Conservation (phyloP, 2,329 filamentous ascomycete genomes). For the Dothidotthia symphoricarpi region DNA sequence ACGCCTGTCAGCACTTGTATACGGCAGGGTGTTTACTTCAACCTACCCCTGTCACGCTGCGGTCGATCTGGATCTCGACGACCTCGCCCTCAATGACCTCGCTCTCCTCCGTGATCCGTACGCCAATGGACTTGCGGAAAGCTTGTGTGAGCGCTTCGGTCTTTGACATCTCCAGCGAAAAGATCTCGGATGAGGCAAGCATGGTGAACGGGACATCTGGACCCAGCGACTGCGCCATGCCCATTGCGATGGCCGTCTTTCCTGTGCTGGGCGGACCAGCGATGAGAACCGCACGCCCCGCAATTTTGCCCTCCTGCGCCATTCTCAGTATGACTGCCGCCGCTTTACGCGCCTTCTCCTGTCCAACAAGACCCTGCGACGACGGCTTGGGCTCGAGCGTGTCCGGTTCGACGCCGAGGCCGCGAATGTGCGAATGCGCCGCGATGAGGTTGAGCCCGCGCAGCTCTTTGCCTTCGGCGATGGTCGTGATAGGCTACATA, state of each 20-base stretch:
- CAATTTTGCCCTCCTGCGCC: conserved; percentile 99
- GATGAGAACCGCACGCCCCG: conserved; percentile 89
- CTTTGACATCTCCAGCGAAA: conserved; percentile 99
- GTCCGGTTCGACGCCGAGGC: conserved; percentile 87
- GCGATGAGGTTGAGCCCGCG: conserved; percentile 96
- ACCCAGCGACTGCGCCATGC: conserved; percentile 94
- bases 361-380: conserved; percentile 92
- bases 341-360: conserved; percentile 94
- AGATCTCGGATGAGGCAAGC: conserved; percentile 94
- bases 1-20: conserved; percentile 10
- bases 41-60: conserved; percentile 80
- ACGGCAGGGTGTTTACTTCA: background rate
- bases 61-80: conserved; percentile 96
- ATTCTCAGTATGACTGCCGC: conserved; percentile 96
- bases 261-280: conserved; percentile 95
- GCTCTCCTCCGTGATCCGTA: conserved; percentile 97
- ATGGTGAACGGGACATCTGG: conserved; percentile 95
- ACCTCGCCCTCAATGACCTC: conserved; percentile 99
- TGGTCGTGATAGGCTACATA: conserved; percentile 63
- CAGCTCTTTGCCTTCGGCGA: conserved; percentile 94
- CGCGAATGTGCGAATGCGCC: conserved; percentile 95
- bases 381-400: conserved; percentile 80
- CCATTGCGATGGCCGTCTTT: conserved; percentile 98
- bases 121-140: conserved; percentile 98
- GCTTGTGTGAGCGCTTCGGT: conserved; percentile 97